Evolutionary conservation across 192 early-diverging fungal genomes (phyloP).

Genomic region (Umbelopsis sp.): DNA sequence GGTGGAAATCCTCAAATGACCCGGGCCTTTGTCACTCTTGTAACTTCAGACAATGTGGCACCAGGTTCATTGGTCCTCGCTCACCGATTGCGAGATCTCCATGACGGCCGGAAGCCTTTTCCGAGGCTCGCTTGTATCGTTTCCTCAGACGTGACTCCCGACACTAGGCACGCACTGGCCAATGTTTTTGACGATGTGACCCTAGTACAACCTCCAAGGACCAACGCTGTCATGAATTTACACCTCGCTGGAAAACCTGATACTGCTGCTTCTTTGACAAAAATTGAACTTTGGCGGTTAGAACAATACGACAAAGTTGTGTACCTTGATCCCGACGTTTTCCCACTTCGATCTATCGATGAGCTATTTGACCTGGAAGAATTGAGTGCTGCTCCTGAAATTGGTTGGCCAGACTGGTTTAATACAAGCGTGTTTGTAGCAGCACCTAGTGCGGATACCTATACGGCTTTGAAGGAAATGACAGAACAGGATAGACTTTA

Average conservation of each 20-base stretch:
- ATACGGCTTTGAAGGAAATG: constrained; percentile 50
- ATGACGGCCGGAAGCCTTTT: constrained; percentile 37
- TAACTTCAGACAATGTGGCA: constrained; percentile 83
- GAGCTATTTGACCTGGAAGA: constrained; percentile 70
- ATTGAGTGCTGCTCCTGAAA: constrained; percentile 89
- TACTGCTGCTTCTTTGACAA: constrained; percentile 86
- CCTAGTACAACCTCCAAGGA: constrained; percentile 63
- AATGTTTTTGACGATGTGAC: constrained; percentile 73
- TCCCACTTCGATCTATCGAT: constrained; percentile 79
- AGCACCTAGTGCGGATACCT: constrained; percentile 55
- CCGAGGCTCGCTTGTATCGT: constrained; percentile 71
- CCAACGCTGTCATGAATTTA: constrained; percentile 58
- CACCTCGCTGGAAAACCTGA: constrained; percentile 83
- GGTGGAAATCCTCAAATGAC: neutral
- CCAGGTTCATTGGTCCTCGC: constrained; percentile 81
- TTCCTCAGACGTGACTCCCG: constrained; percentile 60
- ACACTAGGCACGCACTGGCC: constrained; percentile 55
- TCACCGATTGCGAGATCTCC: constrained; percentile 68
- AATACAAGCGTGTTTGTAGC: constrained; percentile 93
- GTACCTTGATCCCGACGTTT: constrained; percentile 91
- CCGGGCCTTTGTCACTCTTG: constrained; percentile 82
- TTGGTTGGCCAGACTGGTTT: constrained; percentile 97
- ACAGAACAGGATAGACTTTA: constrained; percentile 67
- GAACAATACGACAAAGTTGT: constrained; percentile 66
- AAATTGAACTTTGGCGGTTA: constrained; percentile 85